Evolutionary conservation across 345 rosid genomes (phyloP).

Genomic region (Excoecaria agallocha): DNA sequence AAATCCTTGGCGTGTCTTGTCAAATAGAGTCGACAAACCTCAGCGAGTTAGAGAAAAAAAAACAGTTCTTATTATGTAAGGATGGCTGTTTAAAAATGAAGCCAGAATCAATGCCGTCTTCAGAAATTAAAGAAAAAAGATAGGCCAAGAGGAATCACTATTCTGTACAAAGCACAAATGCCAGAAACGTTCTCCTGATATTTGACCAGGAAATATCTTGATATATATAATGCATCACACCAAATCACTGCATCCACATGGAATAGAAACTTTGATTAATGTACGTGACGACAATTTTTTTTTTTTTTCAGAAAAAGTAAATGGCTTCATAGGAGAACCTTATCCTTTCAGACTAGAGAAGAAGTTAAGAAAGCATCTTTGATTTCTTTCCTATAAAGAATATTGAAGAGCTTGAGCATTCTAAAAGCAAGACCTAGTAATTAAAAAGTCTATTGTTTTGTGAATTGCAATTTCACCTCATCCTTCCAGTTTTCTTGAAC

Average conservation of each 20-base stretch:
- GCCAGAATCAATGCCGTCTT: slow-evolving; percentile 14
- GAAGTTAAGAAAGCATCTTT: neutral
- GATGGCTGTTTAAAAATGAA: slow-evolving; percentile 23
- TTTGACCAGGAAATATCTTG: neutral
- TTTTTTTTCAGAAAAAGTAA: neutral
- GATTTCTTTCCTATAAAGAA: neutral
- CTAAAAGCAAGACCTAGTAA: neutral
- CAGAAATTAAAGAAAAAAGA: neutral
- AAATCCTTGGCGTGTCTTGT: slow-evolving; percentile 3
- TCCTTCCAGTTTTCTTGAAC: too few relatives aligned
- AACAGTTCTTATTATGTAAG: slow-evolving; percentile 7
- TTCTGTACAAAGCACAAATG: slow-evolving; percentile 1
- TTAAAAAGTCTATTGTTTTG: too few relatives aligned
- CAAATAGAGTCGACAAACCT: slow-evolving; percentile 2
- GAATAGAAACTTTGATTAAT: neutral
- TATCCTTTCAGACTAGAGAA: neutral
- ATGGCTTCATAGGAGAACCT: neutral
- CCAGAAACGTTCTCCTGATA: neutral
- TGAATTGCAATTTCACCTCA: too few relatives aligned
- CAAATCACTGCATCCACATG: slow-evolving; percentile 11
- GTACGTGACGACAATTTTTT: neutral
- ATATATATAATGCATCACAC: neutral
- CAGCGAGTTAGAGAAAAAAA: neutral
- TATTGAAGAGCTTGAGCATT: neutral
- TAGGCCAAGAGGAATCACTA: neutral